These are phyloP conservation scores for Pulveroboletus sp. DNA, from an alignment of 768 basidiomycete genomes.

Conservation along the genomic window DNA sequence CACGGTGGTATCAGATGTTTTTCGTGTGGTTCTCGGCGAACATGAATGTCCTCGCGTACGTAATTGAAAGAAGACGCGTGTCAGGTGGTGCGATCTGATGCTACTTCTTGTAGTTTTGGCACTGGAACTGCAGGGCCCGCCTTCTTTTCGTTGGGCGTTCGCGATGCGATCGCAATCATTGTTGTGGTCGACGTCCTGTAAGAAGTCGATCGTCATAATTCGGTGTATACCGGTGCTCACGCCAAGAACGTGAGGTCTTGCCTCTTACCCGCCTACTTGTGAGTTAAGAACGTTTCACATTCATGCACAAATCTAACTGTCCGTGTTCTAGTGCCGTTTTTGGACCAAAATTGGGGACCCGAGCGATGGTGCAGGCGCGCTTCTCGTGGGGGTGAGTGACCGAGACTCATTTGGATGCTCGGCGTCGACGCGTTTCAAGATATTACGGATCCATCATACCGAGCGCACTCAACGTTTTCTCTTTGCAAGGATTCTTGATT, in stretches of 20 bases:
- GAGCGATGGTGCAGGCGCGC: conserved; percentile 56
- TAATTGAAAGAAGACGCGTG: not conserved
- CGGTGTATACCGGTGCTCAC: not conserved
- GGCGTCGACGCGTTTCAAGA: conserved; percentile 20
- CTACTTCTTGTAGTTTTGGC: conserved; percentile 34
- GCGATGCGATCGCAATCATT: conserved; percentile 40
- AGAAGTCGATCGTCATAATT: conserved; percentile 2
- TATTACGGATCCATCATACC: conserved; percentile 39
- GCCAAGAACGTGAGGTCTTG: conserved; percentile 27
- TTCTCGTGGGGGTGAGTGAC: conserved; percentile 47
- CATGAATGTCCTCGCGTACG: conserved; percentile 42
- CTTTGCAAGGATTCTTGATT: conserved; percentile 53
- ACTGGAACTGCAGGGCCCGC: conserved; percentile 50
- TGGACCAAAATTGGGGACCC: conserved; percentile 51
- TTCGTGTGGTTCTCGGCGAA: conserved; percentile 51
- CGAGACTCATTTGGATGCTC: conserved; percentile 11
- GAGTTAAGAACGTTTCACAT: conserved; percentile 3
- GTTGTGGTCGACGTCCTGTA: conserved; percentile 45
- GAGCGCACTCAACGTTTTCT: conserved; percentile 46
- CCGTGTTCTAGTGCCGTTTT: conserved; percentile 39
- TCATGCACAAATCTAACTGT: not conserved
- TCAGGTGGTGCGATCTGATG: not conserved
- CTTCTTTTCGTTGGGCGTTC: conserved; percentile 43
- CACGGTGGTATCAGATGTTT: conserved; percentile 43
- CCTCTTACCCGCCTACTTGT: conserved; percentile 38